Conservation (phyloP, 2,329 filamentous ascomycete genomes). For the Beauveria caledonica region DNA sequence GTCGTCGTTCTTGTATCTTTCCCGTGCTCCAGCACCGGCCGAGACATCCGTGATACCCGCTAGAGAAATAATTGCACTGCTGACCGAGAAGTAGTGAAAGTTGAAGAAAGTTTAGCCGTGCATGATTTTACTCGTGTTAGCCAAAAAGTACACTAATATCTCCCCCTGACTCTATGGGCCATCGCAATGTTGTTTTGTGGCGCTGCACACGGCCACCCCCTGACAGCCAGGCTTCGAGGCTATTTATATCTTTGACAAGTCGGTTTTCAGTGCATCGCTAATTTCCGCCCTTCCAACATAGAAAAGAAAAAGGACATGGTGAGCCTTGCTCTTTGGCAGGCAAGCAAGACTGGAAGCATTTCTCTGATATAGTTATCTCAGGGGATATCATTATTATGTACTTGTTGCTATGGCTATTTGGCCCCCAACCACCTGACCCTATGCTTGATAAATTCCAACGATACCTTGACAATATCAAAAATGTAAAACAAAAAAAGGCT, state of each 20-base stretch:
- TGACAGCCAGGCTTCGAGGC: not conserved
- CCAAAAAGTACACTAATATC: no score
- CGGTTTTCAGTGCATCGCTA: not conserved
- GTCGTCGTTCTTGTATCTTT: not conserved
- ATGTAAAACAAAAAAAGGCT: not conserved
- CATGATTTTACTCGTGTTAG: no score
- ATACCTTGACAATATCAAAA: not conserved
- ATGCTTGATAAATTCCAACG: not conserved
- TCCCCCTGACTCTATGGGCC: not conserved
- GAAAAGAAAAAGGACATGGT: no score
- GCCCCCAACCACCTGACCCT: not conserved
- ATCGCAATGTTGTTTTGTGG: not conserved
- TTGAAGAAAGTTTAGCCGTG: no score
- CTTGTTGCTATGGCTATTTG: slow-evolving; percentile 5
- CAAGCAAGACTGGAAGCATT: not conserved
- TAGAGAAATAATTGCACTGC: not conserved
- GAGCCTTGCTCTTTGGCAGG: no score
- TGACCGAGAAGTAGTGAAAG: no score
- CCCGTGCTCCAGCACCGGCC: not conserved
- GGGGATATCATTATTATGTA: slow-evolving; percentile 9
- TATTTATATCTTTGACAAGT: not conserved
- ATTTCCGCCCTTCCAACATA: not conserved
- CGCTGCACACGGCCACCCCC: not conserved
- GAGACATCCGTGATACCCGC: slow-evolving; percentile 4
- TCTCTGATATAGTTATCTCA: not conserved